Evolutionary conservation across 352 stramenopile genomes (phyloP), one percentile per base, ranked within the genome.

Genomic region (Phytopythium chamaehyphon): DNA sequence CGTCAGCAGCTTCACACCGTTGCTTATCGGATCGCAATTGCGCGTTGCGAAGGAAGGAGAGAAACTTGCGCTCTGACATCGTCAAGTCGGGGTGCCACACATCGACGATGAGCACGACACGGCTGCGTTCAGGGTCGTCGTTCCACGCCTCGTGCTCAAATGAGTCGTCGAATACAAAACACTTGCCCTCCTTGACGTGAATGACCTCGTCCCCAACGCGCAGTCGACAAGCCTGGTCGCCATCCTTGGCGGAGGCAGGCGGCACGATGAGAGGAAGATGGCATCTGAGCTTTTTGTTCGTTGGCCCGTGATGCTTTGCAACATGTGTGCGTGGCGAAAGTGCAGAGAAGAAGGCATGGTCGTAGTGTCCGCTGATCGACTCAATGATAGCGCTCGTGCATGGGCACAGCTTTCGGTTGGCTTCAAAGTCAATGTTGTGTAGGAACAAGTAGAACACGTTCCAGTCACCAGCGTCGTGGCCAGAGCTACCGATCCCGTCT

Each of bases 141-240:
- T 99, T 99, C 95, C 95, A 99, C 5, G 97, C 96, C 69, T 99
- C 90, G 69, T 99, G 97, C 70, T 99, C 90, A 66, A 98, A 99
- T 22, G 86, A 97, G 76, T 99, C 97, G 69, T 99, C 96, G 56
- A 99, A 98, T 5, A 99, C 61, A 26, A 99, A 77, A n/a, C 90
- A 95, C 40, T 97, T 88, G 45, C 94, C 95, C 58, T 96, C 76
- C 39, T 86, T 50, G 47, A 88, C 90, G 16, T 73, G 31, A 21
- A 93, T 63, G 10, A 75, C 67, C 47, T 93, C 66, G 45, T 77
- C 63, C 12, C 85, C 88, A 18, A 86, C 84, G 23, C 87, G 85
- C 22, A 97, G 66, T 10, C 75, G 64, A 23, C 84, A 90, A 35
- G 61, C 26, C 10, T 54, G 61, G 11, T 54, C 39, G n/a, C 45